Base-by-base conservation (phyloP, 2,329 filamentous ascomycete species). In the Septoria linicola region DNA sequence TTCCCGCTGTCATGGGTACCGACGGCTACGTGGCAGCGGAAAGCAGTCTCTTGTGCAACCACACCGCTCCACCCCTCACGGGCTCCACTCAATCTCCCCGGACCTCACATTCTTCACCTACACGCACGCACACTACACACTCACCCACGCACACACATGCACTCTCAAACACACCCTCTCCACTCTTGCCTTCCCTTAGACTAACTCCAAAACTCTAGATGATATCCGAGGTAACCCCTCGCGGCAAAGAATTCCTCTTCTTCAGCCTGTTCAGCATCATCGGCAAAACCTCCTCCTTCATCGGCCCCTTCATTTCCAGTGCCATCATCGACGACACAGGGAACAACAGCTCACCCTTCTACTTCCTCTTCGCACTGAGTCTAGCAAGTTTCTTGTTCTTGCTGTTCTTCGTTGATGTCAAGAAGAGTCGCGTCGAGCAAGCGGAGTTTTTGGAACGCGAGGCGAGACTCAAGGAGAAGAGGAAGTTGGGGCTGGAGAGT, bases 221-320 rank as follows among this genome's bases (percentile, higher is more conserved):
- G 78, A 87, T 87, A 58, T 81, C 78, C 2, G 84, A 85, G 59
- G 82, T 87, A 2, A 85, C 83, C 0, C 84, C 84, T 0, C 74
- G 81, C 4, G 83, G 83, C 31, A 82, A 85, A 61, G 84, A 87
- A 58, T 86, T 85, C 60, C 70, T 87, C 8, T 87, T 87, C 73
- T 88, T 87, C 74, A 80, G 76, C 40, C 68, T 87, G 1, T 87
- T 87, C 68, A 82, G 78, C 55, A 84, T 87, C 59, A 79, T 86
- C 21, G 83, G 83, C 37, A 87, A 87, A 68, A 83, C 83, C 0
- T 82, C 78, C 6, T 81, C 78, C 1, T 87, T 86, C 59, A 85
- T 87, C 49, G 84, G 84, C 0, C 84, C 84, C 0, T 70, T 87
- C 20, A 82, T 88, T n/a, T 82, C 79, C 50, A 81, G 78, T 55